Evolutionary conservation across 2,329 filamentous ascomycete species (phyloP).

Genomic region (Aspergillus japonicus): DNA sequence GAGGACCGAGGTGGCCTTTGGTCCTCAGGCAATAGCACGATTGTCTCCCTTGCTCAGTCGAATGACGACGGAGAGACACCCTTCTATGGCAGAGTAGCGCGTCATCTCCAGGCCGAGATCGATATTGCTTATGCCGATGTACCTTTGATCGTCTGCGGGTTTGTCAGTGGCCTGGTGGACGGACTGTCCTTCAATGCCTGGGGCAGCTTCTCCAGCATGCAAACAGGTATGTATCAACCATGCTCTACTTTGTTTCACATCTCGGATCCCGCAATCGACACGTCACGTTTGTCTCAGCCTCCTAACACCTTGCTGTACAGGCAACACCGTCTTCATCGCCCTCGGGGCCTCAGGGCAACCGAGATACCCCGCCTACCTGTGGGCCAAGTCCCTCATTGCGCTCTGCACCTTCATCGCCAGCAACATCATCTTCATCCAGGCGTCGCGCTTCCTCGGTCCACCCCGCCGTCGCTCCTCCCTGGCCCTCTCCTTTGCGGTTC

Average conservation of each 20-base stretch:
- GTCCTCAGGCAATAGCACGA: conserved; percentile 25
- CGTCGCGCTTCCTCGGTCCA: conserved; percentile 30
- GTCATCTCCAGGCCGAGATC: conserved; percentile 25
- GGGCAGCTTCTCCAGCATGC: conserved; percentile 46
- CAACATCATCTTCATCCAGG: conserved; percentile 41
- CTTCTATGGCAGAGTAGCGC: conserved; percentile 16
- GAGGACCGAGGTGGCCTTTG: conserved; percentile 22
- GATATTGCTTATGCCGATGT: conserved; percentile 29
- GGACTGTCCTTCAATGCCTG: conserved; percentile 44
- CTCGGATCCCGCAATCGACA: neutral
- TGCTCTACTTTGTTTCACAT: neutral
- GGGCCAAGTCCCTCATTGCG: conserved; percentile 45
- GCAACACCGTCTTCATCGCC: conserved; percentile 46
- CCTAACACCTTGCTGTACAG: conserved; percentile 20
- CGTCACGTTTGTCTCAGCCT: neutral
- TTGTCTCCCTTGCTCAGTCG: conserved; percentile 21
- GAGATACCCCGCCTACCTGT: conserved; percentile 39
- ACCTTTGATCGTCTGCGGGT: conserved; percentile 36
- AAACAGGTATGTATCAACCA: conserved; percentile 35
- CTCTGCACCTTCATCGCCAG: conserved; percentile 39
- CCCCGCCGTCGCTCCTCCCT: conserved; percentile 40
- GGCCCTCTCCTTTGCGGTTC: conserved; percentile 40
- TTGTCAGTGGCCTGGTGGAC: conserved; percentile 42
- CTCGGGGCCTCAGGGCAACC: conserved; percentile 44
- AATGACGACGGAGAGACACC: conserved; percentile 12